Percentiles rank a stretch among this genome's conserved stretches.
phyloP scores from a whole-genome alignment of 1,284 basidiomycete genomes.

The Puccinia hordei region DNA sequence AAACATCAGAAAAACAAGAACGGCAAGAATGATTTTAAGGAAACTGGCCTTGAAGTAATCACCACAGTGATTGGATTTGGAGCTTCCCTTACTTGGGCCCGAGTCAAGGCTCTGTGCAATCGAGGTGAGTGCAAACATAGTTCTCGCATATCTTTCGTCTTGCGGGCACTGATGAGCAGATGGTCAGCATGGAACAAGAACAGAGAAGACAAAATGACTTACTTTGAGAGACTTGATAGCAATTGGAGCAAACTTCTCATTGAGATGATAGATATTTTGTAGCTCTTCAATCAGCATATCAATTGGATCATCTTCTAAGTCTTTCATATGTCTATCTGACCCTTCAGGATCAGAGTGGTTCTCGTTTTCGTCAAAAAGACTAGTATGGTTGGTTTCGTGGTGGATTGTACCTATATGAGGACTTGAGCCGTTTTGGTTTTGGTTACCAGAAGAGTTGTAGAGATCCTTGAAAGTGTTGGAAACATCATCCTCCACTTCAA shows the following conservation, averaged over 20 bases:
- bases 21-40: not conserved
- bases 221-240: not conserved
- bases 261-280: not conserved
- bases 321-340: not conserved
- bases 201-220: not conserved
- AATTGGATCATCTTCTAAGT: not conserved
- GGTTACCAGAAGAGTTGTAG: not conserved
- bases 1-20: not conserved
- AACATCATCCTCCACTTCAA: not conserved
- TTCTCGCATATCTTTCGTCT: too few species aligned
- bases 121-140: too few species aligned
- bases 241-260: not conserved
- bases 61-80: too few species aligned
- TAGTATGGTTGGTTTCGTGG: not conserved
- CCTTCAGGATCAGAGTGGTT: not conserved
- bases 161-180: too few species aligned
- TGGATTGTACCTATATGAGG: not conserved
- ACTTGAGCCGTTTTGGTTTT: not conserved
- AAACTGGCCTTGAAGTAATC: not conserved
- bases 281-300: not conserved
- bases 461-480: not conserved
- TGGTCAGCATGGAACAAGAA: not conserved
- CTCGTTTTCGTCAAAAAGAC: not conserved
- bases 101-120: too few species aligned
- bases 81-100: too few species aligned